Percentiles rank a stretch among this genome's conserved stretches.
Conservation (phyloP, 129 eudicot genomes). For the Logfia minima region DNA sequence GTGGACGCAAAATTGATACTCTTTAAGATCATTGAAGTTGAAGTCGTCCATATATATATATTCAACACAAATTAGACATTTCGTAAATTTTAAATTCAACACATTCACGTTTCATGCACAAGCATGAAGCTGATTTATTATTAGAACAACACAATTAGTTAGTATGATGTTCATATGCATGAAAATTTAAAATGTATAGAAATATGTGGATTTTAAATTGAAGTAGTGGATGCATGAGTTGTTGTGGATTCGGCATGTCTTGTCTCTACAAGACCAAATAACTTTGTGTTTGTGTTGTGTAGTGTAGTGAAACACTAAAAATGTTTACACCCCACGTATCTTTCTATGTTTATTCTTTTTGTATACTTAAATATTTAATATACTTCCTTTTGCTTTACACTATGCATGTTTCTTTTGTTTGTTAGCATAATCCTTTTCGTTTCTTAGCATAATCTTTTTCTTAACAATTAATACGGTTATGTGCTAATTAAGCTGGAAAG, state of each 20-base stretch:
- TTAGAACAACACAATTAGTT: too few species aligned
- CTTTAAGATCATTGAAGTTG: too few species aligned
- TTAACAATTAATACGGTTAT: constrained; percentile 24
- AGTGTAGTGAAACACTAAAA: constrained; percentile 29
- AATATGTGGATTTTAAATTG: not conserved
- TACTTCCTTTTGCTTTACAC: constrained; percentile 38
- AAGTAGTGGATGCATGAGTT: constrained; percentile 35
- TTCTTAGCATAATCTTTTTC: constrained; percentile 19
- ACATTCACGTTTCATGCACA: too few species aligned
- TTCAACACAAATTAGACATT: too few species aligned
- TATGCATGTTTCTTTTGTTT: constrained; percentile 23
- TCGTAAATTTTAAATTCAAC: too few species aligned
- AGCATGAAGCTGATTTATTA: not conserved
- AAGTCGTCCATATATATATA: too few species aligned
- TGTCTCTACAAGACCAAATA: constrained; percentile 40
- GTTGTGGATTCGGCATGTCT: constrained; percentile 38
- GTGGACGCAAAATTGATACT: too few species aligned
- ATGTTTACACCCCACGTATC: constrained; percentile 27
- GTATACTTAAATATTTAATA: too few species aligned
- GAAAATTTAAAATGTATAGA: constrained; percentile 2
- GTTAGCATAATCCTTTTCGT: constrained; percentile 12
- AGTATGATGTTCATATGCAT: constrained; percentile 8
- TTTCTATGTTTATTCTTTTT: constrained; percentile 20
- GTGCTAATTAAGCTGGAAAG: constrained; percentile 32
- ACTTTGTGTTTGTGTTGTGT: constrained; percentile 39